Evolutionary conservation across 1,284 basidiomycete species (phyloP).

Genomic region (Pascua guehoae): DNA sequence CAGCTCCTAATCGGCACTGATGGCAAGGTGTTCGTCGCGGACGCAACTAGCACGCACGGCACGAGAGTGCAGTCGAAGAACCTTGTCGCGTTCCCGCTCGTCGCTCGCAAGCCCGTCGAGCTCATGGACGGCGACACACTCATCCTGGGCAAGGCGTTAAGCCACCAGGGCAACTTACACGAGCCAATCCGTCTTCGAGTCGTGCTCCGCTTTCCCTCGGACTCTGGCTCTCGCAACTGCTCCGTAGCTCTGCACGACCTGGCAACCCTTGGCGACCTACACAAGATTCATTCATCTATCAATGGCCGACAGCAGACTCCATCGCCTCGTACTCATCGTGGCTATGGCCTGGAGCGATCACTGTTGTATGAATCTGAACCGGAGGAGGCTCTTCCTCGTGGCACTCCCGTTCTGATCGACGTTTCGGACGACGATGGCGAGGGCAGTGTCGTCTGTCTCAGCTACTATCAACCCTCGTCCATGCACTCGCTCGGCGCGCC

Average conservation of each 20-base stretch:
- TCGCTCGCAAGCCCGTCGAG: slow-evolving; percentile 13
- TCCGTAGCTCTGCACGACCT: neutral
- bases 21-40: slow-evolving; percentile 27
- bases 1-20: slow-evolving; percentile 22
- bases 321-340: neutral
- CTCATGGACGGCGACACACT: slow-evolving; percentile 26
- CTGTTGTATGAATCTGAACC: slow-evolving; percentile 15
- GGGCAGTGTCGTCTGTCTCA: neutral
- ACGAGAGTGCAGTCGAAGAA: slow-evolving; percentile 16
- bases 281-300: neutral
- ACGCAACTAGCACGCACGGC: slow-evolving; percentile 33
- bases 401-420: neutral
- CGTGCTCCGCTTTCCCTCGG: slow-evolving; percentile 1
- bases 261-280: neutral
- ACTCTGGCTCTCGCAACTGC: neutral
- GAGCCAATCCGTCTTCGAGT: slow-evolving; percentile 2
- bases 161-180: slow-evolving; percentile 3
- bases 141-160: slow-evolving; percentile 41
- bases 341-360: slow-evolving; percentile 13
- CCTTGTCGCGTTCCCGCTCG: neutral
- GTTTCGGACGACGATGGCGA: slow-evolving; percentile 1
- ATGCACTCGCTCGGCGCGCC: too few relatives aligned
- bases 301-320: neutral
- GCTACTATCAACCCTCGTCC: too few relatives aligned
- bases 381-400: slow-evolving; percentile 9